A percentile compares a stretch with the other conserved stretches of the same genome.
phyloP scores from a whole-genome alignment of 1,284 basidiomycete genomes.

The Sanguinoderma infundibulare region DNA sequence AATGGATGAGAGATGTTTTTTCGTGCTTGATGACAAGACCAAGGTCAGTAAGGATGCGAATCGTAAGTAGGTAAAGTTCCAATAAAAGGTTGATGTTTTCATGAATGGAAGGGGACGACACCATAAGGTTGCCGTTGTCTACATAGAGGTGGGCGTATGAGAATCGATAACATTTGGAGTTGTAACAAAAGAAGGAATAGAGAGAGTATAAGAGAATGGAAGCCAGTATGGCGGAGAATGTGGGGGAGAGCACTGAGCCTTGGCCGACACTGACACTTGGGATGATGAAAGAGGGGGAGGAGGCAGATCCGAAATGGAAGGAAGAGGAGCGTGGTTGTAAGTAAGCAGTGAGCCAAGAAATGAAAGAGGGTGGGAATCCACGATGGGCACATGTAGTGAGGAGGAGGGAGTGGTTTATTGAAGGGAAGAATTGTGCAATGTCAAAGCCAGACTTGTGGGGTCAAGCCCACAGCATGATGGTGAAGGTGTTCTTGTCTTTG shows the following conservation, averaged over 20 bases:
- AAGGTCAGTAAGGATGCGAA: neutral
- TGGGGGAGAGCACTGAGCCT: conserved; percentile 21
- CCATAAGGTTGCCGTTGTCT: conserved; percentile 19
- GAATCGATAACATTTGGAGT: neutral
- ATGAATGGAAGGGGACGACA: neutral
- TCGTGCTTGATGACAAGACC: conserved; percentile 16
- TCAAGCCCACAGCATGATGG: too few relatives aligned
- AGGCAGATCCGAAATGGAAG: conserved; percentile 6
- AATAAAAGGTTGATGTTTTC: neutral
- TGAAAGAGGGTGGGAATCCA: conserved; percentile 3
- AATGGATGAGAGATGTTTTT: conserved; percentile 20
- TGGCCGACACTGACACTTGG: conserved; percentile 14
- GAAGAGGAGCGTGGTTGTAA: neutral
- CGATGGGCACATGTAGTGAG: neutral
- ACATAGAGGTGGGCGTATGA: conserved; percentile 12
- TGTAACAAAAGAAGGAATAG: neutral
- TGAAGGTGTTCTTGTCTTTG: too few relatives aligned
- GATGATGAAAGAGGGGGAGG: neutral
- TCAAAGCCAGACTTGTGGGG: too few relatives aligned
- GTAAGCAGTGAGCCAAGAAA: conserved; percentile 5
- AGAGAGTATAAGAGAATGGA: conserved; percentile 10
- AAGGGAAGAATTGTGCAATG: conserved; percentile 17
- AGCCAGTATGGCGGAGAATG: conserved; percentile 14
- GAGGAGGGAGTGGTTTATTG: conserved; percentile 10
- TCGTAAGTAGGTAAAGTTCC: neutral